These are phyloP conservation scores for Balamuthia mandrillaris DNA, from an alignment of 208 protist genomes.

Conservation along the genomic window DNA sequence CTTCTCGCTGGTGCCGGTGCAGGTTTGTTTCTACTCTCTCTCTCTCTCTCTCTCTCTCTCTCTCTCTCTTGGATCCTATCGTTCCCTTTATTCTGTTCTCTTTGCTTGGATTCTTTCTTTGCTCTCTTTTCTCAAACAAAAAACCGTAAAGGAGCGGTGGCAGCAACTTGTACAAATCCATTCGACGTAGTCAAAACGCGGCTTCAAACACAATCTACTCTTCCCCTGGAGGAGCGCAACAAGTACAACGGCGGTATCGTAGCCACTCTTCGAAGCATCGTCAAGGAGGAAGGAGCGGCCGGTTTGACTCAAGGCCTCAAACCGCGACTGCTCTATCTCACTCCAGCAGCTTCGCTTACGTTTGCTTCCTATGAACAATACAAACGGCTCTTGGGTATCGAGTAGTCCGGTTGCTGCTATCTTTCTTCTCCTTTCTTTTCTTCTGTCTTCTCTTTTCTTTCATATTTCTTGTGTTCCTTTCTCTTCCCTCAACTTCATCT, in stretches of 20 bases:
- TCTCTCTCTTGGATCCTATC: no score
- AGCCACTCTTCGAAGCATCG: background rate
- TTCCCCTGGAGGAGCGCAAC: constrained; percentile 1
- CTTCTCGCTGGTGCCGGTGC: background rate
- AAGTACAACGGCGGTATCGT: background rate
- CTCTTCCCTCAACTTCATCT: no score
- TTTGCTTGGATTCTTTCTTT: no score
- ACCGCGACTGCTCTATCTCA: constrained; percentile 1
- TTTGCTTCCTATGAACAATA: constrained; percentile 19
- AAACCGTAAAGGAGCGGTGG: no score
- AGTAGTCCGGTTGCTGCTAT: no score
- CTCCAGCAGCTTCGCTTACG: background rate
- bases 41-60: no score
- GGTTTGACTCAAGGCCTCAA: background rate
- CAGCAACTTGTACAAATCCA: constrained; percentile 1
- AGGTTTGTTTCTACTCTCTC: no score
- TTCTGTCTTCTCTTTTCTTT: no score
- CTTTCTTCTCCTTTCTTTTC: no score
- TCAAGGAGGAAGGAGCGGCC: background rate
- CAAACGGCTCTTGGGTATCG: constrained; percentile 3
- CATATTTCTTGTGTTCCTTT: no score
- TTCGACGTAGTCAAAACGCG: constrained; percentile 18
- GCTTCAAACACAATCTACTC: background rate
- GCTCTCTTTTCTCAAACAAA: no score
- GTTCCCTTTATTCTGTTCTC: no score